Conservation (phyloP, 2,329 filamentous ascomycete genomes). For the Neoscytalidium dimidiatum region DNA sequence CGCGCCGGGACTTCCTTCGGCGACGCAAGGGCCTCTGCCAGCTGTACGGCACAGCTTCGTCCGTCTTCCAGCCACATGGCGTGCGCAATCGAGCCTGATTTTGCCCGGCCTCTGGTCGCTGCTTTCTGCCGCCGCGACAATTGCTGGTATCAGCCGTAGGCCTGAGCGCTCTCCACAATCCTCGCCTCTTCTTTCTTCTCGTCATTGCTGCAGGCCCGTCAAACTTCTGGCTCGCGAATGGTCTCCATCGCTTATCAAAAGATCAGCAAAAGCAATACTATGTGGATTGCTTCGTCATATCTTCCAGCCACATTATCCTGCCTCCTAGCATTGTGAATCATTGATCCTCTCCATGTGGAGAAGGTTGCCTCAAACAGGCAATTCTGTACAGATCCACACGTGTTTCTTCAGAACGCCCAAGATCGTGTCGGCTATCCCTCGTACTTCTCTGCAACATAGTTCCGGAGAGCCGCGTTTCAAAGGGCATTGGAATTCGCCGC, state of each 20-base stretch:
- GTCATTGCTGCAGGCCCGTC: no score
- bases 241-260: no score
- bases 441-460: no score
- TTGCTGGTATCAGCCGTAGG: background rate
- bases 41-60: background rate
- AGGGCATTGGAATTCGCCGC: no score
- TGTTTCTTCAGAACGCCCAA: background rate
- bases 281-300: background rate
- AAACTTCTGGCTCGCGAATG: no score
- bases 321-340: background rate
- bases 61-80: background rate
- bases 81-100: background rate
- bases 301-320: background rate
- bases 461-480: no score
- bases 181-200: no score
- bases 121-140: background rate
- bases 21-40: background rate
- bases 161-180: background rate
- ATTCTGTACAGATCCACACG: background rate
- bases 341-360: background rate
- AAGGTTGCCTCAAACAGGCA: background rate
- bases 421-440: no score
- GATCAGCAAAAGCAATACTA: no score
- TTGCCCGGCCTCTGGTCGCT: background rate
- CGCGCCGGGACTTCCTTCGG: background rate